Conservation (phyloP, 306 rosid species). For the Trichosanthes cucumerina region DNA sequence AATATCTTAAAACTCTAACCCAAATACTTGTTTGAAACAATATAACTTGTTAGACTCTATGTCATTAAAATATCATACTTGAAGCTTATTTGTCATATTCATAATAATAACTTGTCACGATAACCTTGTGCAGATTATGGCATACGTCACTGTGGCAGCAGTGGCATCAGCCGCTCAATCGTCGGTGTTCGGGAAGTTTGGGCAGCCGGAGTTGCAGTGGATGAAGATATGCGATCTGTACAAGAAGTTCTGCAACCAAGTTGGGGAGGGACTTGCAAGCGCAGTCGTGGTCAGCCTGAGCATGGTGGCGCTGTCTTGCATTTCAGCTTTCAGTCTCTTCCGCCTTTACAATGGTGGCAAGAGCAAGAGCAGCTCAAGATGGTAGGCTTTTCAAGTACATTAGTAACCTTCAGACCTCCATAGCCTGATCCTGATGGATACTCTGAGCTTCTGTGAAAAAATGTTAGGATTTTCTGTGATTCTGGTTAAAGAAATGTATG, state of each 20-base stretch:
- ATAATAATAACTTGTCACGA: neutral
- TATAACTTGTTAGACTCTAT: neutral
- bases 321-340: conserved; percentile 82
- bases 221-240: conserved; percentile 61
- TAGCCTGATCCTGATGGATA: neutral
- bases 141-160: conserved; percentile 58
- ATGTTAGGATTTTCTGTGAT: neutral
- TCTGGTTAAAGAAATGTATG: neutral
- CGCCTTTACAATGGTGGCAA: conserved; percentile 62
- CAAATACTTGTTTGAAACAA: neutral
- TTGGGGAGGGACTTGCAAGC: conserved; percentile 64
- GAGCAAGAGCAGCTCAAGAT: conserved; percentile 21
- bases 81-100: neutral
- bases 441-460: neutral
- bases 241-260: conserved; percentile 81
- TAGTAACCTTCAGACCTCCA: neutral
- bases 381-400: conserved; percentile 20
- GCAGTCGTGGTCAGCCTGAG: conserved; percentile 49
- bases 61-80: neutral
- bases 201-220: conserved; percentile 82
- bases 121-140: conserved; percentile 45
- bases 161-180: conserved; percentile 58
- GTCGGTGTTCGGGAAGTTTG: conserved; percentile 52
- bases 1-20: neutral
- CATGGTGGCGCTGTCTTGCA: conserved; percentile 50